Base-by-base conservation (phyloP, 2,329 filamentous ascomycete genomes). In the Periconia sp. region DNA sequence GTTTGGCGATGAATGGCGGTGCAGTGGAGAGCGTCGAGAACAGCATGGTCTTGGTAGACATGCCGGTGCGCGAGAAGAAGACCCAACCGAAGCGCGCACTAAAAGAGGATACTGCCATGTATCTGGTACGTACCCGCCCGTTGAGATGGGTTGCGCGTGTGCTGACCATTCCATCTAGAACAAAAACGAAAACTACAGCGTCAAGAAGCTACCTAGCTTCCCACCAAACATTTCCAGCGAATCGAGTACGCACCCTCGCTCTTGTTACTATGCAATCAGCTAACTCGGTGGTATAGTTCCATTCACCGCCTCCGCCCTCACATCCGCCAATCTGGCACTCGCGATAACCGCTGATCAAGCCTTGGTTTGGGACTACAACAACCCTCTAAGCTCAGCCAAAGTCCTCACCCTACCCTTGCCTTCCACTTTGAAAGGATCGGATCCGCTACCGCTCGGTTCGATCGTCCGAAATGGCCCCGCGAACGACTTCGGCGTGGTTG, bases 331-430 rank as follows among this genome's bases (percentile, higher is more conserved):
- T 18, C 91, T 92, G 69, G 92, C 90, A 46, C 81, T 97, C 52
- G 87, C 86, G 45, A 81, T 97, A 52, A 95, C 91, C 9, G 85
- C 88, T 60, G 86, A 88, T 8, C 87, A 92, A 68, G 94, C 92
- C 63, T 83, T 95, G 56, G 85, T 96, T 47, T 99, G 94, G 94
- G 88, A 91, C 15, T 97, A 97, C 75, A 85, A 85, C 47, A 73
- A 75, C 27, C 78, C 84, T 10, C 65, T 75, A 48, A 87, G 88
- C 1, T 86, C 89, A 65, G 88, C 93, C 70, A 68, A 68, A 48
- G 88, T 91, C 20, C 90, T 92, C 63, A 86, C 85, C 10, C 91
- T 99, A 65, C 84, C 87, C 20, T 81, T 97, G 19, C 90, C 92
- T 1, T 86, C 91, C 60, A 81, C 85, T 13, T 85, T 87, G 23